These are phyloP conservation scores for Boletales sp. DNA, from an alignment of 768 basidiomycete genomes.

Conservation along the genomic window DNA sequence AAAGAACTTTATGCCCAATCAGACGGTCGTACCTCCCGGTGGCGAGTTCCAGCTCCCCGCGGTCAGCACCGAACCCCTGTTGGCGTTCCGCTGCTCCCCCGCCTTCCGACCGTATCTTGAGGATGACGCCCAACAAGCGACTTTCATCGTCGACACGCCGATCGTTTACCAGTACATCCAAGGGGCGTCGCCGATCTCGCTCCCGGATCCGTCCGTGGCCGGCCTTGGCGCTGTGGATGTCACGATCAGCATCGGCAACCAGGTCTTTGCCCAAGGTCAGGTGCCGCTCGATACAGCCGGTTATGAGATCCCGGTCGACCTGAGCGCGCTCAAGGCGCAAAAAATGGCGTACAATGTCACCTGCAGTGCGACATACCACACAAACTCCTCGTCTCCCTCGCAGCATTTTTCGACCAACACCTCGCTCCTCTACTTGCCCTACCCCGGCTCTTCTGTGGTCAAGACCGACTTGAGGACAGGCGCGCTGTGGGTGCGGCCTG, in stretches of 20 bases:
- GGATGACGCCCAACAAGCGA: slow-evolving; percentile 29
- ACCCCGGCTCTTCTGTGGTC: slow-evolving; percentile 36
- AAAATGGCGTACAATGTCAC: slow-evolving; percentile 29
- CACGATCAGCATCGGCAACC: slow-evolving; percentile 28
- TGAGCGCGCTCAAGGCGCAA: slow-evolving; percentile 28
- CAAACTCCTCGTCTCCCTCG: not conserved
- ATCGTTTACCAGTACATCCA: slow-evolving; percentile 35
- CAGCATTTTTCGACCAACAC: slow-evolving; percentile 32
- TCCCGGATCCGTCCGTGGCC: slow-evolving; percentile 1
- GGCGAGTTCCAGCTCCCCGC: slow-evolving; percentile 41
- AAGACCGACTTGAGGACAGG: slow-evolving; percentile 49
- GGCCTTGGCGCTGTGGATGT: slow-evolving; percentile 21
- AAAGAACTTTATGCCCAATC: slow-evolving; percentile 43
- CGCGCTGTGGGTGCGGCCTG: slow-evolving; percentile 38
- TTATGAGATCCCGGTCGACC: slow-evolving; percentile 32
- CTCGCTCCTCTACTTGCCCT: slow-evolving; percentile 40
- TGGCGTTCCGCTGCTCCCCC: slow-evolving; percentile 46
- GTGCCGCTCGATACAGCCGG: slow-evolving; percentile 40
- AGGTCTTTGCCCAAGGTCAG: slow-evolving; percentile 15
- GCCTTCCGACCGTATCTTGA: slow-evolving; percentile 46
- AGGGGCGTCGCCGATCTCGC: slow-evolving; percentile 32
- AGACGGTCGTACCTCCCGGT: slow-evolving; percentile 42
- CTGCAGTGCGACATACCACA: slow-evolving; percentile 33
- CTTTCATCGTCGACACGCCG: slow-evolving; percentile 37
- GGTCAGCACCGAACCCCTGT: slow-evolving; percentile 33